phyloP scores from a whole-genome alignment of 148 eudicot species.

The Oxyria digyna region DNA sequence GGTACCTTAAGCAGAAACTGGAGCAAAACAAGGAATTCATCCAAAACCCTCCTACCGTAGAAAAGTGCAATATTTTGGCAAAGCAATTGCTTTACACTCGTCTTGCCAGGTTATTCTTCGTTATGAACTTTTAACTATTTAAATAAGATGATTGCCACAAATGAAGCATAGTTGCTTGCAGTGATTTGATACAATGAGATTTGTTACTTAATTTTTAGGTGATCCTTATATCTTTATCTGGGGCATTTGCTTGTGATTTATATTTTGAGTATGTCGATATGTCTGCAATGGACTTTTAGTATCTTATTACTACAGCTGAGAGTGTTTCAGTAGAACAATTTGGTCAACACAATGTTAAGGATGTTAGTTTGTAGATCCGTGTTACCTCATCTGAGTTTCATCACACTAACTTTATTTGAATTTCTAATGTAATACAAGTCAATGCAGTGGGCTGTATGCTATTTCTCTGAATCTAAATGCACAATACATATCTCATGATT shows the following conservation, averaged over 20 bases:
- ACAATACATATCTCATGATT: not conserved
- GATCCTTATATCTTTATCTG: not conserved
- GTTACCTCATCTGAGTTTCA: not conserved
- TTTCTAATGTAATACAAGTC: not conserved
- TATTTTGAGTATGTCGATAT: not conserved
- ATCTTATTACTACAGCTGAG: not conserved
- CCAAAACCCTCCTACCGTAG: conserved; percentile 52
- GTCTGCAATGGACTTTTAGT: not conserved
- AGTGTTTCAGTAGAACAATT: not conserved
- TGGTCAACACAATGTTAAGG: not conserved
- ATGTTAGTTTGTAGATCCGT: not conserved
- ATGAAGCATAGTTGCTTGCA: too few relatives aligned
- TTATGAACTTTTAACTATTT: not conserved
- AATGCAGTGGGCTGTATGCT: not conserved
- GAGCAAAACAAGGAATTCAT: conserved; percentile 61
- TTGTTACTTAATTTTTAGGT: not conserved
- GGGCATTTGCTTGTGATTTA: not conserved
- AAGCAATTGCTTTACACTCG: conserved; percentile 66
- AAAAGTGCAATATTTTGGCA: conserved; percentile 50
- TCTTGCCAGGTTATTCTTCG: conserved; percentile 48
- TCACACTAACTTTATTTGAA: not conserved
- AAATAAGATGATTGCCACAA: not conserved
- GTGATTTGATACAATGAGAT: not conserved
- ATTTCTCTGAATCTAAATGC: not conserved
- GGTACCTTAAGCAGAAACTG: conserved; percentile 46